These are phyloP conservation scores for Fusarium mundagurra DNA, from an alignment of 2,329 filamentous ascomycete genomes.

Conservation along the genomic window DNA sequence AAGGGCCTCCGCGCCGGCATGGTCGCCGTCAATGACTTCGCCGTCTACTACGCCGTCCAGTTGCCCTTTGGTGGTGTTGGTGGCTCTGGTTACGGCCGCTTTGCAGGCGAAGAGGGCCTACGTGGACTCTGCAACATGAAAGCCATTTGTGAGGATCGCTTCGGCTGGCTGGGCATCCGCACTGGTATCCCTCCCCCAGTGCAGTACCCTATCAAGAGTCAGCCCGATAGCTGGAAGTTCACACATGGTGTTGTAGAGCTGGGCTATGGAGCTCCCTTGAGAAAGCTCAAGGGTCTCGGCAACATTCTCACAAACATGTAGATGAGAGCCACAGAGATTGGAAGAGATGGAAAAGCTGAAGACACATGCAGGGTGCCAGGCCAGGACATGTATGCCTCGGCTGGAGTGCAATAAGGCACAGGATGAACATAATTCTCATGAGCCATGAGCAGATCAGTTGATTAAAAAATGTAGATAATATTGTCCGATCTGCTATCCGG, in stretches of 20 bases:
- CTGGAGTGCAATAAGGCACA: background rate
- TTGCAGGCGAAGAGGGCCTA: conserved; percentile 90
- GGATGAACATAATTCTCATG: background rate
- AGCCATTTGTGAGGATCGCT: conserved; percentile 81
- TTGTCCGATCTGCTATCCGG: background rate
- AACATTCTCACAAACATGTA: conserved; percentile 57
- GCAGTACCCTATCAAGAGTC: conserved; percentile 80
- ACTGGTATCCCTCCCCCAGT: conserved; percentile 85
- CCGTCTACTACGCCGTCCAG: conserved; percentile 90
- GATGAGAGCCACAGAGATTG: background rate
- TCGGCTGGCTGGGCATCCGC: conserved; percentile 67
- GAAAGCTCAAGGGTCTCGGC: conserved; percentile 53
- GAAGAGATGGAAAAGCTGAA: background rate
- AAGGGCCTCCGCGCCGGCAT: conserved; percentile 81
- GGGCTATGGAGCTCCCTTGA: conserved; percentile 61
- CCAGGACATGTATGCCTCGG: background rate
- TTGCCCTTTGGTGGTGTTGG: conserved; percentile 92
- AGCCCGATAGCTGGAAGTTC: conserved; percentile 72
- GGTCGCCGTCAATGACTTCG: conserved; percentile 97
- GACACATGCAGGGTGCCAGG: background rate
- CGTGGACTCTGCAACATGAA: conserved; percentile 88
- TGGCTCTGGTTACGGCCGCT: conserved; percentile 91
- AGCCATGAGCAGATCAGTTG: conserved; percentile 4
- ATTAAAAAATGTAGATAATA: background rate
- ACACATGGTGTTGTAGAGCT: conserved; percentile 68